Conservation (phyloP, 768 basidiomycete species). For the Lanmaoa rubissima region DNA sequence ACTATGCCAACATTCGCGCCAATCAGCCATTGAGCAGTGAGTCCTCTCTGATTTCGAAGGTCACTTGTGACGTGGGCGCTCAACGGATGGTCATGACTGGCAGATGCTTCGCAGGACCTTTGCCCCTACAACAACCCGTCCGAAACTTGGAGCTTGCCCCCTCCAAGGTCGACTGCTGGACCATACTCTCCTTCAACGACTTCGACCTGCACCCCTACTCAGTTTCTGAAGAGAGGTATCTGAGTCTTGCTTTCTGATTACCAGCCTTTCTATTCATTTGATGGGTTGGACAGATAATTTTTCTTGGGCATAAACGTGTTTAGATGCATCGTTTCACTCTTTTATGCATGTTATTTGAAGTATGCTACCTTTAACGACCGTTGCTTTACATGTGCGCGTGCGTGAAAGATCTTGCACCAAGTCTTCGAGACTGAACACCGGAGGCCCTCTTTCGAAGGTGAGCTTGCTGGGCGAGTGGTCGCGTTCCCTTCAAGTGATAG, state of each 20-base stretch:
- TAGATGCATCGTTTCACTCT: background rate
- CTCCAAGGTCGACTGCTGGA: conserved; percentile 5
- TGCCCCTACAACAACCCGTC: conserved; percentile 10
- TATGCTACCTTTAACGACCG: background rate
- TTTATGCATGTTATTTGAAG: background rate
- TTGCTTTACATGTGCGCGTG: background rate
- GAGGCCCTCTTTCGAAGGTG: no score
- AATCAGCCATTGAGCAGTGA: background rate
- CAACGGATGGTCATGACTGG: background rate
- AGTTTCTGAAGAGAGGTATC: background rate
- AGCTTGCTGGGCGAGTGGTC: no score
- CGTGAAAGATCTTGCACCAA: no score
- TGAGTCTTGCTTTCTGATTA: background rate
- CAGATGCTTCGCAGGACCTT: background rate
- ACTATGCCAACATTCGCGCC: conserved; percentile 2
- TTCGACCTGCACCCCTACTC: conserved; percentile 1
- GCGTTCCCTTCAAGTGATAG: no score
- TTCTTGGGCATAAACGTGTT: background rate
- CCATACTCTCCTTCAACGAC: conserved; percentile 6
- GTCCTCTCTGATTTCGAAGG: background rate
- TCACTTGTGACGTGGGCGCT: background rate
- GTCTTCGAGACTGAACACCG: no score
- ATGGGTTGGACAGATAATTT: background rate
- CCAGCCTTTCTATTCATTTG: background rate
- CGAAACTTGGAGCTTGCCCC: conserved; percentile 6